Evolutionary conservation across 495 filamentous ascomycete species (phyloP), one percentile per base, ranked within the genome.

Genomic region (Lepidopterella palustris): DNA sequence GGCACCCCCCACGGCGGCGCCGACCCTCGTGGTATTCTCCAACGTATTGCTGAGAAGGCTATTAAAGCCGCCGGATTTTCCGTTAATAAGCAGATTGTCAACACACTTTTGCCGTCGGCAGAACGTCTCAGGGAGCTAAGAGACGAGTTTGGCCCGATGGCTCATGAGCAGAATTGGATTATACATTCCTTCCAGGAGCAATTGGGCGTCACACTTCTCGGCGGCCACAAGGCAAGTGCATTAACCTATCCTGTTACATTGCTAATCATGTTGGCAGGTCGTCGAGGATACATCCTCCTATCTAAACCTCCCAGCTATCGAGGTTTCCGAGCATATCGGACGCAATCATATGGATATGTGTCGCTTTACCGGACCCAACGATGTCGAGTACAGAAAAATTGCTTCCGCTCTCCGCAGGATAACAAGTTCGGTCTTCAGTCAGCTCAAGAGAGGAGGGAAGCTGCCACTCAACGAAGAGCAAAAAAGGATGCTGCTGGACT

Each of bases 331-430:
- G 18, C 69, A 71, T 25, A 75, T 76, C 42, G 57, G 35, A 2
- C 45, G 61, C 11, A 60, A 75, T 40, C 75, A 78, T 53, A 74
- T 70, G 59, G 72, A 73, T 4, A 76, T 78, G 70, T 78, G 74
- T 56, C 67, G 73, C 0, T 78, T 78, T 35, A 61, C 51, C 4
- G 68, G 70, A 42, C 52, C 29, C 13, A 50, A 72, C 25, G 73
- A 78, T 23, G 24, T 53, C 15, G 69, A 72, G 47, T 72, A 69
- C 50, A 51, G 26, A 35, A 72, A 72, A 58, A 69, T 71, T 49
- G 57, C 59, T 52, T 50, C 61, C 2, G 69, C 64, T 29, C 57
- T 71, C 18, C n/a, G 26, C 28, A 51, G 62, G 47, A 62, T 59
- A 9, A 51, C 24, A 57, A 27, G 21, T 1, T 24, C 40, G 5